Evolutionary conservation across 2,329 filamentous ascomycete genomes (phyloP), one percentile per base, ranked within the genome.

Genomic region (Pseudohalonectria lignicola): DNA sequence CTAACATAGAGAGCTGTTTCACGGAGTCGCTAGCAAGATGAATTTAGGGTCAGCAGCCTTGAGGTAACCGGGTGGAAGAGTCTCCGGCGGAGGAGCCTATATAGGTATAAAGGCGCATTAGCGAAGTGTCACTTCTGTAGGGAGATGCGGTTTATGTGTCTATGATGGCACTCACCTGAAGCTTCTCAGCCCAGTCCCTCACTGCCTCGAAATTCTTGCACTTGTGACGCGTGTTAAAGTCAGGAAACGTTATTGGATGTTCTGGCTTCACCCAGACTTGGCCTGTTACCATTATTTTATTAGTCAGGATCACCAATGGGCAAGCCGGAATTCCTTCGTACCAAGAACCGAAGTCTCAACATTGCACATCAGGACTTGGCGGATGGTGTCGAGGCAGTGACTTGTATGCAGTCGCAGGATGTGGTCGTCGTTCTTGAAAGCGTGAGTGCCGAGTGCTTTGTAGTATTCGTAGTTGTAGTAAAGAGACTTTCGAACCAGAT

Each of bases 351-450:
- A 74, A 3, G 73, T 67, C 45, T 80, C 76, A 16, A 70, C 61
- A 20, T 67, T 72, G 53, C 76, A 80, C 71, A 79, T 79, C 12
- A 80, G 60, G 13, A 76, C 69, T 49, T 80, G 75, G 1, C 75
- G 69, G 32, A 80, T 42, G 4, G 70, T 72, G 44, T 80, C 76
- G 23, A 79, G 57, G 41, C 76, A 80, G 43, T 80, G 75, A 5
- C 73, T 71, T 45, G 76, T 61, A 49, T 81, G 76, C 2, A 64
- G 59, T 18, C 62, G 63, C 6, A 79, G 53, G 31, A 79, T 68
- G 26, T 59, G 53, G 16, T 74, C 71, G 4, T 67, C 61, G 47
- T 79, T 78, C 15, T 51, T 49, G 46, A 79, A 81, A 0, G 71
- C 66, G 2, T 72, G 68, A 17, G 62, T 48, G 4, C 67, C 66